These are phyloP conservation scores for Xerocomellus chrysenteron DNA, from an alignment of 768 basidiomycete species.

Conservation along the genomic window DNA sequence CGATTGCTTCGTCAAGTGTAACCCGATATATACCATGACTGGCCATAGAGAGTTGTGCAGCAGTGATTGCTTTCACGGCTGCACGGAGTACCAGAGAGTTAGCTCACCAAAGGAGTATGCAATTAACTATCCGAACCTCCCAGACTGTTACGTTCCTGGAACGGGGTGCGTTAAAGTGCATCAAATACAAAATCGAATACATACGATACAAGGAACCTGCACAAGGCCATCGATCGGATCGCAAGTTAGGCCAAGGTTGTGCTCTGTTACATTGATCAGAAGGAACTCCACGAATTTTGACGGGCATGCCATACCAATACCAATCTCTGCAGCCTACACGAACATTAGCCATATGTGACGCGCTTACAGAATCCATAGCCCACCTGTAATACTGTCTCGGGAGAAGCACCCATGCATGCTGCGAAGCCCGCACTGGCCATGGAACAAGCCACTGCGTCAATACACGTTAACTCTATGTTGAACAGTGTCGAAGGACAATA, in stretches of 20 bases:
- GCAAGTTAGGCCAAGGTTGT: constrained; percentile 87
- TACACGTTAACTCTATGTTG: not conserved
- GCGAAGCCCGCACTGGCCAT: constrained; percentile 96
- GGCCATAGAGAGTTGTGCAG: constrained; percentile 92
- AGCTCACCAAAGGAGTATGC: not conserved
- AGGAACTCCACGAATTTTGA: not conserved
- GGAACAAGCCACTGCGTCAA: constrained; percentile 74
- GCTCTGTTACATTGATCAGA: constrained; percentile 47
- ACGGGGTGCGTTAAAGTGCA: not conserved
- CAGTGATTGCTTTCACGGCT: constrained; percentile 93
- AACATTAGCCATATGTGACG: not conserved
- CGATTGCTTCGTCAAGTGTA: constrained; percentile 91
- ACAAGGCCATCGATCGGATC: constrained; percentile 93
- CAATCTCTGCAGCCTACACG: constrained; percentile 78
- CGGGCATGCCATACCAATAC: constrained; percentile 59
- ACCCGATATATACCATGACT: constrained; percentile 86
- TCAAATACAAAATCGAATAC: constrained; percentile 1
- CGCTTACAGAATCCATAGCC: constrained; percentile 8
- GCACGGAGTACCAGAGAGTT: constrained; percentile 7
- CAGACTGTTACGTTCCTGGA: constrained; percentile 78
- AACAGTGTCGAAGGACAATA: constrained; percentile 9
- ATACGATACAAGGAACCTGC: constrained; percentile 93
- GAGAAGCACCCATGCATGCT: constrained; percentile 90
- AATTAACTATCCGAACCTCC: constrained; percentile 52
- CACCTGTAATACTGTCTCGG: constrained; percentile 79